A percentile compares a stretch with the other conserved stretches of the same genome.
Conservation (phyloP, 306 rosid species). For the Abrus pulchellus region DNA sequence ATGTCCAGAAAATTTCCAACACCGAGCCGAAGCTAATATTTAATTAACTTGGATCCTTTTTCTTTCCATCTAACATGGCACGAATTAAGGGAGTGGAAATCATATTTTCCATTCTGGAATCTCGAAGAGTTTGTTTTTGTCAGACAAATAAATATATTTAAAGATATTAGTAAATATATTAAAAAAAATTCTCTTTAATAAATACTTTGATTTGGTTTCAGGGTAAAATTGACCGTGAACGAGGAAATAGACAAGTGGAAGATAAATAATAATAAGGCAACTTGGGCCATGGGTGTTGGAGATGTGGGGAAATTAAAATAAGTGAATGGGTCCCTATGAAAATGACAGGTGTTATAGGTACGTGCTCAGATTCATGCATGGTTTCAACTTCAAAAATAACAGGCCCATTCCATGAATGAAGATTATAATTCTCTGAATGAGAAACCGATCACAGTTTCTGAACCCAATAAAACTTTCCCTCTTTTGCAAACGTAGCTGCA, state of each 20-base stretch:
- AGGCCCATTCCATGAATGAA: conserved; percentile 42
- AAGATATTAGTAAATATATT: neutral
- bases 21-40: neutral
- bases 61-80: neutral
- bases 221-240: conserved; percentile 21
- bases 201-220: neutral
- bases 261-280: conserved; percentile 32
- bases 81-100: no score
- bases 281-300: conserved; percentile 42
- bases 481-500: conserved; percentile 30
- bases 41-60: neutral
- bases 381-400: conserved; percentile 45
- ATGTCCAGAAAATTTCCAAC: neutral
- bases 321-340: conserved; percentile 54
- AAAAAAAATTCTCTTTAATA: no score
- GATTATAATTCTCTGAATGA: neutral
- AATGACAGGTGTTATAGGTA: conserved; percentile 56
- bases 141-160: neutral
- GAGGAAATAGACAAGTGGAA: conserved; percentile 18
- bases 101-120: neutral
- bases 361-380: conserved; percentile 91
- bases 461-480: conserved; percentile 33
- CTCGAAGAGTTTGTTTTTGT: neutral
- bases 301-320: conserved; percentile 40
- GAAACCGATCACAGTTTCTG: conserved; percentile 11